These are phyloP conservation scores for apple (Malus domestica) DNA, from an alignment of 306 rosid genomes.

Conservation along the genomic window DNA sequence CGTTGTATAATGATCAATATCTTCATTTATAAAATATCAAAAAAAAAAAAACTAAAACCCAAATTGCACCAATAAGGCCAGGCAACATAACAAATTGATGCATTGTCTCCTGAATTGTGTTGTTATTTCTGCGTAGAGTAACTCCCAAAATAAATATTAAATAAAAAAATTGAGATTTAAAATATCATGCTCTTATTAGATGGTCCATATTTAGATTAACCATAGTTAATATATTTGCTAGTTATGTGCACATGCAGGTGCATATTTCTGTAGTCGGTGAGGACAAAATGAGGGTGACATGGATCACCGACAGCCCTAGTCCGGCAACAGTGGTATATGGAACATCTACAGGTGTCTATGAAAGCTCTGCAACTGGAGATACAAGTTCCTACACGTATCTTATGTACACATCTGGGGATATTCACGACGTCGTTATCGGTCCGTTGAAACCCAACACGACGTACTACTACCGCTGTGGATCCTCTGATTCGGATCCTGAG, in stretches of 20 bases:
- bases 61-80: too few species aligned
- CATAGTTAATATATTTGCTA: background rate
- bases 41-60: too few species aligned
- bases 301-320: constrained; percentile 48
- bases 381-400: constrained; percentile 36
- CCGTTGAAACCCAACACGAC: constrained; percentile 44
- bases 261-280: constrained; percentile 67
- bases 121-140: too few species aligned
- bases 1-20: too few species aligned
- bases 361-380: constrained; percentile 28
- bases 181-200: too few species aligned
- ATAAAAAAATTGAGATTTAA: too few species aligned
- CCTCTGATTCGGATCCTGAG: constrained; percentile 15
- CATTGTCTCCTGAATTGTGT: too few species aligned
- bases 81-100: too few species aligned
- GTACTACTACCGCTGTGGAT: constrained; percentile 62
- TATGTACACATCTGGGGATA: constrained; percentile 38
- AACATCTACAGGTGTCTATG: constrained; percentile 34
- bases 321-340: constrained; percentile 43
- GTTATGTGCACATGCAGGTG: constrained; percentile 38
- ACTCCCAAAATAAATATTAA: too few species aligned
- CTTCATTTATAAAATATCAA: too few species aligned
- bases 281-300: constrained; percentile 62
- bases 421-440: constrained; percentile 64
- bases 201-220: too few species aligned